Evolutionary conservation across 495 filamentous ascomycete species (phyloP).

Genomic region (Penicillium waksmanii): DNA sequence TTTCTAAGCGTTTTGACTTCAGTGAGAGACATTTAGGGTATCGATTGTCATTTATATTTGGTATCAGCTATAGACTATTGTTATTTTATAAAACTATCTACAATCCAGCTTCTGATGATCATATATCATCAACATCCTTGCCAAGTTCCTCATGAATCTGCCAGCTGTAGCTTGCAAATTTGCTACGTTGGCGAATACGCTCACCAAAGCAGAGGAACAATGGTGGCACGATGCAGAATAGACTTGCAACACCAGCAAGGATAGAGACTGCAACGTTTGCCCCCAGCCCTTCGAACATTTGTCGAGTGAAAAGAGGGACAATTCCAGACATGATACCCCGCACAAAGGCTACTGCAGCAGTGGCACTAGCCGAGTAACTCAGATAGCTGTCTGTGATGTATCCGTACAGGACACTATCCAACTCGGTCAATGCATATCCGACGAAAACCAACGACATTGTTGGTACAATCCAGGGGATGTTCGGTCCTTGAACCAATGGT

Average conservation of each 20-base stretch:
- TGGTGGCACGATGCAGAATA: conserved; percentile 49
- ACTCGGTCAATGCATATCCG: conserved; percentile 55
- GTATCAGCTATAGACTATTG: conserved; percentile 5
- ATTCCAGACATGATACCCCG: conserved; percentile 47
- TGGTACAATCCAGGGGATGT: conserved; percentile 45
- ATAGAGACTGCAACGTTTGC: conserved; percentile 50
- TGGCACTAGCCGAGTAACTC: conserved; percentile 54
- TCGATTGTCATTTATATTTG: conserved; percentile 4
- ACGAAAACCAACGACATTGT: conserved; percentile 47
- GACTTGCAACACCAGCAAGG: conserved; percentile 46
- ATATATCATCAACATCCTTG: conserved; percentile 30
- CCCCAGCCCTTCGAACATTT: conserved; percentile 48
- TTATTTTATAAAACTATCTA: not conserved
- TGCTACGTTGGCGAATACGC: conserved; percentile 45
- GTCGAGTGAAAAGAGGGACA: conserved; percentile 50
- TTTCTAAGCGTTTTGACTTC: not conserved
- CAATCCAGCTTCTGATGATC: not conserved
- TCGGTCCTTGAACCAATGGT: conserved; percentile 26
- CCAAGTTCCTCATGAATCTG: conserved; percentile 39
- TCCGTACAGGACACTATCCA: conserved; percentile 50
- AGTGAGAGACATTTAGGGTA: not conserved
- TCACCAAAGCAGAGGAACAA: conserved; percentile 49
- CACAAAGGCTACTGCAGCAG: conserved; percentile 50
- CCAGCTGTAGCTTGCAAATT: conserved; percentile 51
- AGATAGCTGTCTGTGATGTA: conserved; percentile 60